phyloP scores from a whole-genome alignment of 495 filamentous ascomycete genomes.

The Zalerion maritima region DNA sequence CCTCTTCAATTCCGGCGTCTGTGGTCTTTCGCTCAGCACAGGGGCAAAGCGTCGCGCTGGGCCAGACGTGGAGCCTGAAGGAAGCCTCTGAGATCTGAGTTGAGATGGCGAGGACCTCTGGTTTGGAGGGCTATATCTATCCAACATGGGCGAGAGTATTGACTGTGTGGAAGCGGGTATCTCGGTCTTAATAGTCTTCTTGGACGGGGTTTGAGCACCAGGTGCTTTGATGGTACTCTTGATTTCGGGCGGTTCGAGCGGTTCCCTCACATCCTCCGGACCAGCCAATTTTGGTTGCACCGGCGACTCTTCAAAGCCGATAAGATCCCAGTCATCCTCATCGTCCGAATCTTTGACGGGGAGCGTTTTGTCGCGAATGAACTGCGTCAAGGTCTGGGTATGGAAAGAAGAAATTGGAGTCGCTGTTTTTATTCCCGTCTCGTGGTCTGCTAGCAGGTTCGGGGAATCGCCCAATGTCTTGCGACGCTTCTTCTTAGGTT shows the following conservation, averaged over 20 bases:
- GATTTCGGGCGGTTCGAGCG: slow-evolving; percentile 3
- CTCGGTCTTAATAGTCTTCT: slow-evolving; percentile 18
- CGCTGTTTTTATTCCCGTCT: too few species aligned
- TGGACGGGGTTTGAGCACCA: slow-evolving; percentile 21
- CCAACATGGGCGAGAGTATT: slow-evolving; percentile 19
- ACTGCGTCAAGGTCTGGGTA: slow-evolving; percentile 31
- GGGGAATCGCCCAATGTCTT: slow-evolving; percentile 30
- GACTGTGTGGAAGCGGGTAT: slow-evolving; percentile 27
- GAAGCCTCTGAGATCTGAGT: too few species aligned
- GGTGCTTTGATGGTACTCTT: slow-evolving; percentile 8
- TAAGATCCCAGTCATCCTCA: slow-evolving; percentile 11
- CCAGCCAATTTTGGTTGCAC: slow-evolving; percentile 2
- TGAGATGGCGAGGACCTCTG: slow-evolving; percentile 18
- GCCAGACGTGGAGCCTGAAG: too few species aligned
- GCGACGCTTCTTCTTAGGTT: slow-evolving; percentile 15
- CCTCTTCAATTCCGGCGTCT: too few species aligned
- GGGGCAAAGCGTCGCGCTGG: too few species aligned
- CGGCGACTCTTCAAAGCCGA: slow-evolving; percentile 14
- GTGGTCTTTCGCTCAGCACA: too few species aligned
- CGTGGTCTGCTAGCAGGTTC: too few species aligned
- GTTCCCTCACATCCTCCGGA: slow-evolving; percentile 1
- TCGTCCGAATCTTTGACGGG: slow-evolving; percentile 22
- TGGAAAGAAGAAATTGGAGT: slow-evolving; percentile 21
- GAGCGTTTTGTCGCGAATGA: slow-evolving; percentile 15
- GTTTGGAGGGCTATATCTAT: slow-evolving; percentile 11